phyloP scores from a whole-genome alignment of 2,329 filamentous ascomycete species.

The Metarhizium album region DNA sequence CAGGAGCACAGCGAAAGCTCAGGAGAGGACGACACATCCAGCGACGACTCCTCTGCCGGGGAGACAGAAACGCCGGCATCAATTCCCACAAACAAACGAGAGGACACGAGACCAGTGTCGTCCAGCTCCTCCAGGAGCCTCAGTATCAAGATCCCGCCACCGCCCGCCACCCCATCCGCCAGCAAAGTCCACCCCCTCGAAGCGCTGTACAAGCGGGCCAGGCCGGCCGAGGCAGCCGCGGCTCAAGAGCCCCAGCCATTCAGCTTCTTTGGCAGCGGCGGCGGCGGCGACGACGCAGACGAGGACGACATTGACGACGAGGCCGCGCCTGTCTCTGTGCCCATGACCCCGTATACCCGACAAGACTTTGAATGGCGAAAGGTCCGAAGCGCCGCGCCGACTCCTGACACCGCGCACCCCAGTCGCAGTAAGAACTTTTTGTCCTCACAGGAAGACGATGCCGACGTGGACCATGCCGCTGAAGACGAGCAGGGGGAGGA shows the following conservation, averaged over 20 bases:
- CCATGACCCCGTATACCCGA: constrained; percentile 75
- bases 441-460: constrained; percentile 25
- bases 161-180: constrained; percentile 33
- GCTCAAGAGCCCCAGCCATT: constrained; percentile 47
- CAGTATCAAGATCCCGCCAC: constrained; percentile 44
- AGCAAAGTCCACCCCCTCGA: constrained; percentile 70
- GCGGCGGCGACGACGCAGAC: constrained; percentile 37
- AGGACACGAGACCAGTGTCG: constrained; percentile 33
- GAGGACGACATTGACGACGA: constrained; percentile 35
- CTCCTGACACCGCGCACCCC: constrained; percentile 81
- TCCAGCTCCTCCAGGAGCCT: constrained; percentile 39
- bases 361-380: constrained; percentile 66
- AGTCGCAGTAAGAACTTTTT: constrained; percentile 50
- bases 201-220: constrained; percentile 74
- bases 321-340: constrained; percentile 30
- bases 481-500: constrained; percentile 20
- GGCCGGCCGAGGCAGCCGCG: constrained; percentile 27
- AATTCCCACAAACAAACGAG: constrained; percentile 16
- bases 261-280: constrained; percentile 62
- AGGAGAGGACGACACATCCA: constrained; percentile 9
- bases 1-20: constrained; percentile 11
- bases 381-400: constrained; percentile 82
- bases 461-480: constrained; percentile 21
- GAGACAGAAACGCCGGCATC: constrained; percentile 9
- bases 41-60: constrained; percentile 8